Evolutionary conservation across 257 asterid genomes (phyloP).

Genomic region (Salvia miltiorrhiza): DNA sequence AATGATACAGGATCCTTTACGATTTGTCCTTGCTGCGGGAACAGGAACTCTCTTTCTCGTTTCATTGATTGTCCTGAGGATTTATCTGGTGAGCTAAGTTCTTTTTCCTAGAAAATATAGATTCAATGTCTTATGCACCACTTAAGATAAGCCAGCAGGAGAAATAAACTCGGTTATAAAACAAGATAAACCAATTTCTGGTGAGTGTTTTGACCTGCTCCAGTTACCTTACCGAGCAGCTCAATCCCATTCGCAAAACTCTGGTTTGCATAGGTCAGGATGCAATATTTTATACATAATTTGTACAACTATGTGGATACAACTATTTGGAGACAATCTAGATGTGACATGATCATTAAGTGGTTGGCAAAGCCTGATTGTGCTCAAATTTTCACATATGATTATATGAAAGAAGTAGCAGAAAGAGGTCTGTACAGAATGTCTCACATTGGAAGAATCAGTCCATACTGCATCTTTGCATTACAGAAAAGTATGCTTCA

Average conservation of each 20-base stretch:
- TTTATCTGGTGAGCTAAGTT: constrained; percentile 61
- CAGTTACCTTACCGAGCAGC: neutral
- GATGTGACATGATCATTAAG: neutral
- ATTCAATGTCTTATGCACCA: neutral
- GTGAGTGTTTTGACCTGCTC: neutral
- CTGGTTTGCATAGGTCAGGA: neutral
- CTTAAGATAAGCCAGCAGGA: neutral
- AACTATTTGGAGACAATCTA: constrained; percentile 12
- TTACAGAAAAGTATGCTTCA: neutral
- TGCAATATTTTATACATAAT: neutral
- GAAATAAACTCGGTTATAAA: neutral
- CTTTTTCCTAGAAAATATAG: neutral
- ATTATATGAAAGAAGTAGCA: neutral
- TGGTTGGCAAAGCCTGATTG: neutral
- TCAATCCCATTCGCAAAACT: neutral
- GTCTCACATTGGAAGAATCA: neutral
- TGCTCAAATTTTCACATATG: neutral
- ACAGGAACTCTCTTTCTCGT: constrained; percentile 86
- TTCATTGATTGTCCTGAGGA: constrained; percentile 74
- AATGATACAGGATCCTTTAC: constrained; percentile 70
- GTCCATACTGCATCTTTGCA: neutral
- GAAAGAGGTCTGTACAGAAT: neutral
- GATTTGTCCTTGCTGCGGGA: constrained; percentile 67
- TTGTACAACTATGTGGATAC: neutral
- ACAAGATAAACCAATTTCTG: neutral